These are phyloP conservation scores for Aegilops longissima DNA, from an alignment of 176 grass and related monocot species.

Conservation along the genomic window DNA sequence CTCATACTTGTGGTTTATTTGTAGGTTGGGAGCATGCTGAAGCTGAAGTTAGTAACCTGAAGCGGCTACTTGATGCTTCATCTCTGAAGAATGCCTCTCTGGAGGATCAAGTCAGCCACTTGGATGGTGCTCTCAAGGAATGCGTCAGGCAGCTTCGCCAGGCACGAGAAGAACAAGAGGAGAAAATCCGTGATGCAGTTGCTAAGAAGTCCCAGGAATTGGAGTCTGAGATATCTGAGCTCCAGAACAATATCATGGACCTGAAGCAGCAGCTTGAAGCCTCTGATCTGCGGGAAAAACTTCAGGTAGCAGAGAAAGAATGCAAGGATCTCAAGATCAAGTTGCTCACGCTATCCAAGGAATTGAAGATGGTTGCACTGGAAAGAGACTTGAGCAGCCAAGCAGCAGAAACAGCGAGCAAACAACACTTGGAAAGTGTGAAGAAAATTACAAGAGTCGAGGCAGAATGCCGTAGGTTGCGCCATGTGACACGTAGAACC, in stretches of 20 bases:
- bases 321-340: conserved; percentile 62
- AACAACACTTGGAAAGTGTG: conserved; percentile 81
- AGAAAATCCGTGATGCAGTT: conserved; percentile 61
- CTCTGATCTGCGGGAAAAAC: conserved; percentile 52
- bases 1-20: conserved; percentile 20
- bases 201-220: conserved; percentile 50
- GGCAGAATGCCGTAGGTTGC: conserved; percentile 78
- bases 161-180: conserved; percentile 71
- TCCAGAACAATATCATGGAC: conserved; percentile 51
- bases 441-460: conserved; percentile 83
- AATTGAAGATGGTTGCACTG: conserved; percentile 57
- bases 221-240: conserved; percentile 51
- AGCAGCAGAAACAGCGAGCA: conserved; percentile 94
- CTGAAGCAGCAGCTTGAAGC: conserved; percentile 57
- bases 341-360: conserved; percentile 43
- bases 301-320: conserved; percentile 58
- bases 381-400: conserved; percentile 89
- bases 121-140: conserved; percentile 91
- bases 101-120: conserved; percentile 69
- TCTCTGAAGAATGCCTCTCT: conserved; percentile 65
- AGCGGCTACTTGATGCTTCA: conserved; percentile 68
- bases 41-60: conserved; percentile 69
- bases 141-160: conserved; percentile 93
- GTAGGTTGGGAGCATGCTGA: conserved; percentile 98
- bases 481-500: conserved; percentile 40